phyloP scores from a whole-genome alignment of 2,329 filamentous ascomycete genomes.

The Pyrenophora tritici-repentis region DNA sequence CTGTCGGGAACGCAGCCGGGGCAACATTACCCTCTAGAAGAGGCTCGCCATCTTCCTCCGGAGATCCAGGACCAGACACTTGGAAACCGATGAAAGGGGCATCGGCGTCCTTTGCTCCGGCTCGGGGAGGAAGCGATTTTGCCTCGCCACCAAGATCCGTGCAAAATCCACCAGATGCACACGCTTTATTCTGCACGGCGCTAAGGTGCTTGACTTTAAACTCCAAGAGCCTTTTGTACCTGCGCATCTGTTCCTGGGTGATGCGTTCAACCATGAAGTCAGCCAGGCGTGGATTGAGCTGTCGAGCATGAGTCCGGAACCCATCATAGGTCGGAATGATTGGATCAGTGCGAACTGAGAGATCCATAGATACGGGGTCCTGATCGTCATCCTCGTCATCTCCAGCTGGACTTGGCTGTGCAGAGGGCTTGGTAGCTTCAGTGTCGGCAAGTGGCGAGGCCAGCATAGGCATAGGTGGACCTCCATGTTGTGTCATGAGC shows the following conservation, averaged over 20 bases:
- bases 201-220: conserved; percentile 71
- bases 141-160: conserved; percentile 69
- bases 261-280: conserved; percentile 76
- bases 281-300: conserved; percentile 74
- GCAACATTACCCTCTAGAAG: conserved; percentile 69
- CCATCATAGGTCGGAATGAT: conserved; percentile 76
- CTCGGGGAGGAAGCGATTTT: conserved; percentile 63
- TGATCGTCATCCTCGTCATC: conserved; percentile 54
- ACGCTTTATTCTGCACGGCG: conserved; percentile 61
- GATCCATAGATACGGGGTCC: conserved; percentile 64
- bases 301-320: conserved; percentile 74
- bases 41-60: conserved; percentile 70
- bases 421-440: conserved; percentile 42
- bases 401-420: conserved; percentile 40
- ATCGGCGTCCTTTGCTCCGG: conserved; percentile 65
- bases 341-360: conserved; percentile 65
- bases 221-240: conserved; percentile 78
- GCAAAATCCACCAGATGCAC: conserved; percentile 67
- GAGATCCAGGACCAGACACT: conserved; percentile 59
- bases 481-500: conserved; percentile 62
- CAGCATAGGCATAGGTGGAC: conserved; percentile 62
- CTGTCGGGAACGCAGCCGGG: conserved; percentile 74
- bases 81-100: conserved; percentile 60
- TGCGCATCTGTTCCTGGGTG: conserved; percentile 75
- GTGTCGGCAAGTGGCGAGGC: conserved; percentile 52